phyloP scores from a whole-genome alignment of 371 early-diverging fungal species.

The Mucor piriformis region DNA sequence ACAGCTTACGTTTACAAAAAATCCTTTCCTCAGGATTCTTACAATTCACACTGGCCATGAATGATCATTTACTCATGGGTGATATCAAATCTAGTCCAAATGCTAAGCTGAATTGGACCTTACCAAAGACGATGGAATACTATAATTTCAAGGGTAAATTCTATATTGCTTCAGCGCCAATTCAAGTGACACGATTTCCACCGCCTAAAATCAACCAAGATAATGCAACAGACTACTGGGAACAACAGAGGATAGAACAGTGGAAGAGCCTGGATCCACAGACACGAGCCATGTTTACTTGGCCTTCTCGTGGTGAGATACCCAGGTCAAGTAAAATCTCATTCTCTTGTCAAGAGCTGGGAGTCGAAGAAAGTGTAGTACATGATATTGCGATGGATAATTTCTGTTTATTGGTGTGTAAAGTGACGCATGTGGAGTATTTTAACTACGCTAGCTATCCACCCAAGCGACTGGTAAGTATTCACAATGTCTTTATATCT shows the following conservation, averaged over 20 bases:
- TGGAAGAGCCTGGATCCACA: constrained; percentile 62
- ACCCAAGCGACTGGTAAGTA: constrained; percentile 54
- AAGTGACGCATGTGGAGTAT: constrained; percentile 67
- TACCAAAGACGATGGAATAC: constrained; percentile 72
- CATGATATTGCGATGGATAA: constrained; percentile 78
- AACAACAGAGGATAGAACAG: constrained; percentile 56
- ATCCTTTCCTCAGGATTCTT: no score
- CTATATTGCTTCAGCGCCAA: constrained; percentile 74
- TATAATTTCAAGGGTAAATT: constrained; percentile 71
- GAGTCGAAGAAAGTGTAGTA: constrained; percentile 31
- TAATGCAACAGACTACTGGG: constrained; percentile 71
- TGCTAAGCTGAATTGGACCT: constrained; percentile 61
- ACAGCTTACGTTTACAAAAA: constrained; percentile 55
- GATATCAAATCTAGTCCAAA: constrained; percentile 64
- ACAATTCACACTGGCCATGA: constrained; percentile 59
- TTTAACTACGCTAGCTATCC: constrained; percentile 56
- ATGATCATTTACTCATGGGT: constrained; percentile 61
- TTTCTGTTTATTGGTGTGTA: constrained; percentile 73
- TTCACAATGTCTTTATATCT: no score
- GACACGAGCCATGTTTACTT: constrained; percentile 67
- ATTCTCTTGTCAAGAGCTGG: constrained; percentile 61
- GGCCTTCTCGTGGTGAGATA: constrained; percentile 70
- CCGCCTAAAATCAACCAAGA: constrained; percentile 52
- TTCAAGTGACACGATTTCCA: constrained; percentile 73
- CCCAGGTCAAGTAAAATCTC: constrained; percentile 50